Evolutionary conservation across 306 rosid species (phyloP).

Genomic region (Medicago lupulina): DNA sequence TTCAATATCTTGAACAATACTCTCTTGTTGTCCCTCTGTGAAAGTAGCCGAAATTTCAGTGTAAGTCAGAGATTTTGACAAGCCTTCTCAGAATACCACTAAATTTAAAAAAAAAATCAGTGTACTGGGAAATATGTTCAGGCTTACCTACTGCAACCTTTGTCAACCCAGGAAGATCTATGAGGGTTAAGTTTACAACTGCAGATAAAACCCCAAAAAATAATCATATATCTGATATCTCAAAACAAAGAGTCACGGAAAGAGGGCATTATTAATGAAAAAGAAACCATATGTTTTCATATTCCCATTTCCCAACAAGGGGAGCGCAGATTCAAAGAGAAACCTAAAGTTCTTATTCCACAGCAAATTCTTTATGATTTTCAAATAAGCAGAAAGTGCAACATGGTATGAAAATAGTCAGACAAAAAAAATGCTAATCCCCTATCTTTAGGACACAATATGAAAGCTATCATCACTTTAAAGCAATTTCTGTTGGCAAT

Average conservation of each 20-base stretch:
- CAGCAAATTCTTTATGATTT: conserved; percentile 1
- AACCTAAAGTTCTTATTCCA: conserved; percentile 11
- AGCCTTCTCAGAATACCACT: conserved; percentile 28
- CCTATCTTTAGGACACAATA: neutral
- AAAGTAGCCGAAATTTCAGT: conserved; percentile 43
- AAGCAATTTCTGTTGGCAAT: conserved; percentile 1
- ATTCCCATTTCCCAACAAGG: conserved; percentile 16
- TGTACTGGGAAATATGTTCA: conserved; percentile 22
- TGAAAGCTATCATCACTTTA: neutral
- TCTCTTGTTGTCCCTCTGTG: conserved; percentile 92
- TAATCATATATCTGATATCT: conserved; percentile 37
- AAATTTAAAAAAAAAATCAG: neutral
- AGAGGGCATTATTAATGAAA: conserved; percentile 9
- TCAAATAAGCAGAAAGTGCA: conserved; percentile 30
- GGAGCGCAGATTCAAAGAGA: conserved; percentile 8
- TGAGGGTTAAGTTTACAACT: conserved; percentile 97
- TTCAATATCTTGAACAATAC: conserved; percentile 94
- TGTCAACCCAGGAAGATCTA: conserved; percentile 98
- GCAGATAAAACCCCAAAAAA: conserved; percentile 52
- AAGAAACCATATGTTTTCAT: conserved; percentile 4
- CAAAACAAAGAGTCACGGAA: conserved; percentile 31
- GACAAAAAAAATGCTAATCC: neutral
- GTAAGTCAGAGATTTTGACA: conserved; percentile 23
- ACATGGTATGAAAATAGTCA: conserved; percentile 12
- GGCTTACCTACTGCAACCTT: conserved; percentile 98